Base-by-base conservation (phyloP, 805 yeast species). In the Candida awuae region DNA sequence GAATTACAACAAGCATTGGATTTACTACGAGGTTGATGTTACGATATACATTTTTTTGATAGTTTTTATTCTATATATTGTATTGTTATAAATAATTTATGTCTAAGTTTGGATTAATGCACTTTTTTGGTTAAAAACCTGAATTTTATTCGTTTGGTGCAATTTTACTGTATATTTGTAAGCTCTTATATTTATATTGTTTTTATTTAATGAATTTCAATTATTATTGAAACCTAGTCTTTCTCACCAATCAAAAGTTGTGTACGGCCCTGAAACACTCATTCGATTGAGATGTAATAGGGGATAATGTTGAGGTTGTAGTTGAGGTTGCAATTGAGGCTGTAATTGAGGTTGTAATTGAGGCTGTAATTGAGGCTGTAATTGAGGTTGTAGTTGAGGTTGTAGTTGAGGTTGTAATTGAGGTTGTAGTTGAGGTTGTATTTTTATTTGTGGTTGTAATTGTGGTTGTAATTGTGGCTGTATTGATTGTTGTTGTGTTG, bases 1-100 rank as follows among this genome's bases (percentile, higher is more conserved):
- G 85, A 83, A 53, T 58, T 83, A 34, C 56, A 60, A 14, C 54
- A 64, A 19, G 86, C 86, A 0, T 55, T 81, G 30, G 68, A 65
- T 15, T 49, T 77, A 27, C 51, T 74, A 36, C 54, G 48, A 38
- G 58, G 42, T 3, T 29, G 6, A 32, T 28, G 23, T 16, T 19
- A 23, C 9, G n/a, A n/a, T n/a, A n/a, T n/a, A n/a, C n/a, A n/a
- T n/a, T n/a, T n/a, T n/a, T n/a, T n/a, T n/a, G n/a, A n/a, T n/a
- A n/a, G n/a, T n/a, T n/a, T n/a, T n/a, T n/a, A n/a, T n/a, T n/a
- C n/a, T 15, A 27, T 14, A 25, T 10, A 25, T 25, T 25, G n/a
- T n/a, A n/a, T n/a, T n/a, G n/a, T n/a, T n/a, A n/a, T n/a, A n/a
- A n/a, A n/a, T n/a, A n/a, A n/a, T n/a, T n/a, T n/a, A n/a, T n/a